Conservation (phyloP, 2,329 filamentous ascomycete species). For the Leptographium lundbergii region DNA sequence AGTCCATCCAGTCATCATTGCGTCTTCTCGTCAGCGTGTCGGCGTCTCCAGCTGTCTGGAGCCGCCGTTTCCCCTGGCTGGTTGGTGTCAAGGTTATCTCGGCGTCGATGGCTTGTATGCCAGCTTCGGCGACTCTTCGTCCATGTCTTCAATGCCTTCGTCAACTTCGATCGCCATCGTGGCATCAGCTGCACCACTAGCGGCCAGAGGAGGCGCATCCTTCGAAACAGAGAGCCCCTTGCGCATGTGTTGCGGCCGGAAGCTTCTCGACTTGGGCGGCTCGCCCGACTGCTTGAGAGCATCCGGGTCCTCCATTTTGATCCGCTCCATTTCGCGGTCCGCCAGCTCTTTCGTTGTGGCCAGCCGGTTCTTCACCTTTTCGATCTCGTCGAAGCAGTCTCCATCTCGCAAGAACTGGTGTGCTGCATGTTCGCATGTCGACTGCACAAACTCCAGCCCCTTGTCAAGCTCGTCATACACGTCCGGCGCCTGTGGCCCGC, state of each 20-base stretch:
- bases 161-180: constrained; percentile 22
- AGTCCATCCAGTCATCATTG: not conserved
- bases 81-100: not conserved
- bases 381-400: constrained; percentile 67
- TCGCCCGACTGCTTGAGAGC: constrained; percentile 25
- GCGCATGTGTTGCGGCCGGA: constrained; percentile 40
- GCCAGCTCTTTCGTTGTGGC: constrained; percentile 49
- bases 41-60: not conserved
- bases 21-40: not conserved
- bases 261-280: constrained; percentile 31
- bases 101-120: constrained; percentile 25
- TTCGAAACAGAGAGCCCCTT: constrained; percentile 23
- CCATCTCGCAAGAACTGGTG: constrained; percentile 84
- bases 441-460: constrained; percentile 66
- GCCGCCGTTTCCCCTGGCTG: not conserved
- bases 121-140: constrained; percentile 22
- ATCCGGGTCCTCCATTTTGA: constrained; percentile 39
- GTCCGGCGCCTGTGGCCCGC: constrained; percentile 23
- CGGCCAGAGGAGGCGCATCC: not conserved
- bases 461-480: constrained; percentile 66
- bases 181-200: not conserved
- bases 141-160: constrained; percentile 28
- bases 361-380: constrained; percentile 54
- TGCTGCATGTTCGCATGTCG: constrained; percentile 72
- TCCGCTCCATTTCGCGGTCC: constrained; percentile 43